Percentiles rank a stretch among this genome's conserved stretches.
Evolutionary conservation across 2,329 filamentous ascomycete species (phyloP).

Genomic region (Scedosporium apiospermum): DNA sequence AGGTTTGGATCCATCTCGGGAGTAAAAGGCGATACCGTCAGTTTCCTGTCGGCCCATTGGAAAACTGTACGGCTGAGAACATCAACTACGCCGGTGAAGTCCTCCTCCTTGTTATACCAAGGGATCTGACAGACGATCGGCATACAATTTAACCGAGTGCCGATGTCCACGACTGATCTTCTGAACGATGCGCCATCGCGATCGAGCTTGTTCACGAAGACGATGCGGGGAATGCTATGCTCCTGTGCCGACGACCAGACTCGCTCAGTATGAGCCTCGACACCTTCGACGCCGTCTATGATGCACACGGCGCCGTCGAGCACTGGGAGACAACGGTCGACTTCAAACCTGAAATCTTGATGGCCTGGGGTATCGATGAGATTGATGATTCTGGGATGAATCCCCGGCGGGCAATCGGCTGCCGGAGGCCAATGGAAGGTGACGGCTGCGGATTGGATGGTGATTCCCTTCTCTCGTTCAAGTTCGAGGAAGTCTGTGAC

Average conservation of each 20-base stretch:
- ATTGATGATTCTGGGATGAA: slow-evolving; percentile 61
- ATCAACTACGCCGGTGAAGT: slow-evolving; percentile 78
- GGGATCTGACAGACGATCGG: slow-evolving; percentile 91
- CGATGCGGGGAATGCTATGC: slow-evolving; percentile 72
- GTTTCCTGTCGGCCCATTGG: slow-evolving; percentile 47
- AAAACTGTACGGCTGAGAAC: slow-evolving; percentile 67
- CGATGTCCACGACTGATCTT: slow-evolving; percentile 77
- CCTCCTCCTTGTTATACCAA: slow-evolving; percentile 79
- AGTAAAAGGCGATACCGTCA: slow-evolving; percentile 21
- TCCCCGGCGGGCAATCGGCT: slow-evolving; percentile 25
- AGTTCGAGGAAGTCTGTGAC: slow-evolving; percentile 95
- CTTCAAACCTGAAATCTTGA: slow-evolving; percentile 95
- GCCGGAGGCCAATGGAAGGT: slow-evolving; percentile 84
- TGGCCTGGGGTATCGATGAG: slow-evolving; percentile 95
- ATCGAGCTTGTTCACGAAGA: slow-evolving; percentile 73
- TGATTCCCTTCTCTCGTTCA: slow-evolving; percentile 59
- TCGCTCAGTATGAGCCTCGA: slow-evolving; percentile 94
- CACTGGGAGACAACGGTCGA: slow-evolving; percentile 79
- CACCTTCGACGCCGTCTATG: slow-evolving; percentile 82
- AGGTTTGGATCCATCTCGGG: slow-evolving; percentile 13
- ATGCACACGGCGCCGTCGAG: slow-evolving; percentile 89
- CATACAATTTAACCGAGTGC: slow-evolving; percentile 68
- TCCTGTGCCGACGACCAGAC: slow-evolving; percentile 87
- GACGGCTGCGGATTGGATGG: slow-evolving; percentile 90
- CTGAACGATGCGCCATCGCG: slow-evolving; percentile 72